These are phyloP conservation scores for Candida tetrigidarum DNA, from an alignment of 1,139 yeast species.

Conservation along the genomic window DNA sequence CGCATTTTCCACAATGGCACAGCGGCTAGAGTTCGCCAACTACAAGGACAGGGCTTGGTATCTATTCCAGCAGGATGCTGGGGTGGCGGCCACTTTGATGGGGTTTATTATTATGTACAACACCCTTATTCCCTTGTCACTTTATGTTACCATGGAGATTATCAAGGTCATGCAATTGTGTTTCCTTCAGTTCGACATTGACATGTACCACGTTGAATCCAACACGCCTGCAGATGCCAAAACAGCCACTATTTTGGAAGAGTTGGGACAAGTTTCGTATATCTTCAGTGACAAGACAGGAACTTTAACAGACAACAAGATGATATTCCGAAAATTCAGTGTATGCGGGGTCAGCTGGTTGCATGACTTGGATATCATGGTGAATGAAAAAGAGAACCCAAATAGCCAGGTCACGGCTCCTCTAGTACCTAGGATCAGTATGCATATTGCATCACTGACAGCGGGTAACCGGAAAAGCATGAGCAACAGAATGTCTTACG, in stretches of 20 bases:
- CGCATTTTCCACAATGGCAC: constrained; percentile 82
- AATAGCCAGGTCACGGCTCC: constrained; percentile 14
- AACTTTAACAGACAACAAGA: constrained; percentile 87
- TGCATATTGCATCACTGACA: constrained; percentile 26
- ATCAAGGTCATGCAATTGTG: constrained; percentile 86
- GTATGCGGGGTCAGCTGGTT: constrained; percentile 90
- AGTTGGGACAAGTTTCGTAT: constrained; percentile 94
- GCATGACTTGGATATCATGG: constrained; percentile 67
- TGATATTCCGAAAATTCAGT: constrained; percentile 84
- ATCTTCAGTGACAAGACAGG: constrained; percentile 98
- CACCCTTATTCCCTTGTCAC: constrained; percentile 91
- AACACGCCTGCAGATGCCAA: constrained; percentile 95
- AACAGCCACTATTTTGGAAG: constrained; percentile 95
- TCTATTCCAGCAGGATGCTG: constrained; percentile 70
- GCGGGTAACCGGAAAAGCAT: not conserved
- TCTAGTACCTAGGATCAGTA: constrained; percentile 16
- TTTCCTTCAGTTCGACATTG: constrained; percentile 85
- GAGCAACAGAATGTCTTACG: constrained; percentile 2
- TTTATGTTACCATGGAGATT: constrained; percentile 96
- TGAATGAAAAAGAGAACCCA: constrained; percentile 26
- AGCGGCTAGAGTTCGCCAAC: constrained; percentile 54
- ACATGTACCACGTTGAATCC: constrained; percentile 85
- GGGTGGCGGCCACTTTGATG: constrained; percentile 91
- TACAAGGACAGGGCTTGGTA: constrained; percentile 71
- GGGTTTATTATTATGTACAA: constrained; percentile 97